Evolutionary conservation across 2,329 filamentous ascomycete genomes (phyloP).

Genomic region (Clarireedia hainanense): DNA sequence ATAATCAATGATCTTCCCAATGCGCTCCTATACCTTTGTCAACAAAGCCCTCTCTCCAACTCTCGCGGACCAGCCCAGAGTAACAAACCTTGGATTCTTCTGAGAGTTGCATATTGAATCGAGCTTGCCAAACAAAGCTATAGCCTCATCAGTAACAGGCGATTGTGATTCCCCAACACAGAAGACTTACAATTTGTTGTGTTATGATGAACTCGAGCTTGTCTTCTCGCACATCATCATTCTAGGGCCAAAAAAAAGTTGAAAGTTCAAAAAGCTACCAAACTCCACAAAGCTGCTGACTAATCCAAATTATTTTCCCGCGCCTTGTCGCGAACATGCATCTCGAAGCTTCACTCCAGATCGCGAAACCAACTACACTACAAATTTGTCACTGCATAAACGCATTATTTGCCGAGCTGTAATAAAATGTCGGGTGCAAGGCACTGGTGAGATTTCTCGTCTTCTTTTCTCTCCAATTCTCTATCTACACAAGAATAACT

Average conservation of each 20-base stretch:
- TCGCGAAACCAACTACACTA: background rate
- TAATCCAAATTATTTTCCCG: slow-evolving; percentile 9
- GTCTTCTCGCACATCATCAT: background rate
- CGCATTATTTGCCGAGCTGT: background rate
- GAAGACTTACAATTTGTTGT: slow-evolving; percentile 4
- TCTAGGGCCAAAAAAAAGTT: slow-evolving; percentile 13
- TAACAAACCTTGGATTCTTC: slow-evolving; percentile 86
- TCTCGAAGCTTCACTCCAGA: background rate
- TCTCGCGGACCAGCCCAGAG: background rate
- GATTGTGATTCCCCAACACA: background rate
- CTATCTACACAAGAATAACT: background rate
- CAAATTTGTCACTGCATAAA: background rate
- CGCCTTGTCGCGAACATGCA: slow-evolving; percentile 12
- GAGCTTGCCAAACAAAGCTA: background rate
- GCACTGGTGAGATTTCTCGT: slow-evolving; percentile 56
- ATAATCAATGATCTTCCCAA: slow-evolving; percentile 91
- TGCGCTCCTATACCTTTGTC: slow-evolving; percentile 68
- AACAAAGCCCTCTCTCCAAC: slow-evolving; percentile 10
- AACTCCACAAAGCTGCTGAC: slow-evolving; percentile 1
- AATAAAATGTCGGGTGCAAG: slow-evolving; percentile 38
- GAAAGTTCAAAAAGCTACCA: slow-evolving; percentile 4
- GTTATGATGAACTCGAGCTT: background rate
- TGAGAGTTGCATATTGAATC: slow-evolving; percentile 50
- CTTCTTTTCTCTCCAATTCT: background rate
- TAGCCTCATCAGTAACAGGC: background rate